Conservation (phyloP, 1,139 yeast genomes). For the Protomyces inundatus region DNA sequence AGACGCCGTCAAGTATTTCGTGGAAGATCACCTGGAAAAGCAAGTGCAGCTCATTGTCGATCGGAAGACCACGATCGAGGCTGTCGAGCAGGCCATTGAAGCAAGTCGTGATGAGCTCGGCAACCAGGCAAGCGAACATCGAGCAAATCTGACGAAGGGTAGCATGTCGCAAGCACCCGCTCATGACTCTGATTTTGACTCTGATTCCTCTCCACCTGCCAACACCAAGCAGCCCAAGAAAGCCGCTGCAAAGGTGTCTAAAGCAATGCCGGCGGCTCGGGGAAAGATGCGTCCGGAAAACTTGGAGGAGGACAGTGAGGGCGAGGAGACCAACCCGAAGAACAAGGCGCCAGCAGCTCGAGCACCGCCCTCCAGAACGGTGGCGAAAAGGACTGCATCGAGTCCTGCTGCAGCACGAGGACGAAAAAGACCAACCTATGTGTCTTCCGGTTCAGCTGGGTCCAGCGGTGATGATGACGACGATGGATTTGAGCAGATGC, state of each 20-base stretch:
- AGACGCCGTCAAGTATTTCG: conserved; percentile 56
- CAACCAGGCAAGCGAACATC: not conserved
- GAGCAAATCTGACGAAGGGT: not conserved
- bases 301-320: not conserved
- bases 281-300: not conserved
- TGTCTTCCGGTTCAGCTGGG: not conserved
- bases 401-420: not conserved
- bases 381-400: not conserved
- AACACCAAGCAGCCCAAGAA: too few relatives aligned
- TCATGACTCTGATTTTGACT: conserved; percentile 15
- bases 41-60: conserved; percentile 55
- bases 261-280: too few relatives aligned
- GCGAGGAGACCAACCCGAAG: not conserved
- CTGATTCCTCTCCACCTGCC: not conserved
- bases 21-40: conserved; percentile 58
- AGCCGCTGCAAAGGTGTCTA: too few relatives aligned
- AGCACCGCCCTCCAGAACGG: not conserved
- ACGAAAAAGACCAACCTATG: not conserved
- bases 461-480: not conserved
- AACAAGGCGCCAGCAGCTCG: not conserved
- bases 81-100: conserved; percentile 38
- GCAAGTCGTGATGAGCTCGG: conserved; percentile 28
- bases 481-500: not conserved
- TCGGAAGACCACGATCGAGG: conserved; percentile 41
- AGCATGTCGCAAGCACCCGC: not conserved